A percentile compares a stretch with the other conserved stretches of the same genome.
phyloP scores from a whole-genome alignment of 148 eudicot genomes.

The Chenopodium suecicum region DNA sequence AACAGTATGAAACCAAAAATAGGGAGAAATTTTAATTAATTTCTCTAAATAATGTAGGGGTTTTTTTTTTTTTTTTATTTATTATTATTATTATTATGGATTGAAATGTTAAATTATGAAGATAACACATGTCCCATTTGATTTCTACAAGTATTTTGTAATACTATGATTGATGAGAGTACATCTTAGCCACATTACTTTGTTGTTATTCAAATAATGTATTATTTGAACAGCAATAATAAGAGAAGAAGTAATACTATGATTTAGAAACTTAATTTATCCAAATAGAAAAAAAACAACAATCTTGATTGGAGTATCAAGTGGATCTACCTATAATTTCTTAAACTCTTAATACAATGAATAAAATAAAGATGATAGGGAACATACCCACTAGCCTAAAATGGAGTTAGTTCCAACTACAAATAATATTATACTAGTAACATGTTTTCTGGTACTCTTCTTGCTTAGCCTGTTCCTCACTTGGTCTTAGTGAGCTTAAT shows the following conservation, averaged over 20 bases:
- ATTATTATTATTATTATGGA: neutral
- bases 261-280: neutral
- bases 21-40: too few relatives aligned
- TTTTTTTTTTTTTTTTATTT: neutral
- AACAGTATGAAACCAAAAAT: too few relatives aligned
- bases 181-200: neutral
- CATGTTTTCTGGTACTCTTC: constrained; percentile 33
- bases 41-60: neutral
- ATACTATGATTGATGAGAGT: neutral
- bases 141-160: neutral
- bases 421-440: constrained; percentile 29
- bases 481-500: constrained; percentile 3
- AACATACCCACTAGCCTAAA: constrained; percentile 22
- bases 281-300: neutral
- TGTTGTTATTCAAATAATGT: neutral
- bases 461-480: constrained; percentile 8
- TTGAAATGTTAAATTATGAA: neutral
- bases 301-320: constrained; percentile 8
- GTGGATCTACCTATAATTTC: constrained; percentile 16
- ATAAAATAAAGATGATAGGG: constrained; percentile 5
- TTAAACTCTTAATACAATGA: neutral
- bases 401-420: constrained; percentile 43
- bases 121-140: neutral
- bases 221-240: neutral
- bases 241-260: neutral